phyloP scores from a whole-genome alignment of 2,329 filamentous ascomycete genomes.

The Apiospora pterosperma region DNA sequence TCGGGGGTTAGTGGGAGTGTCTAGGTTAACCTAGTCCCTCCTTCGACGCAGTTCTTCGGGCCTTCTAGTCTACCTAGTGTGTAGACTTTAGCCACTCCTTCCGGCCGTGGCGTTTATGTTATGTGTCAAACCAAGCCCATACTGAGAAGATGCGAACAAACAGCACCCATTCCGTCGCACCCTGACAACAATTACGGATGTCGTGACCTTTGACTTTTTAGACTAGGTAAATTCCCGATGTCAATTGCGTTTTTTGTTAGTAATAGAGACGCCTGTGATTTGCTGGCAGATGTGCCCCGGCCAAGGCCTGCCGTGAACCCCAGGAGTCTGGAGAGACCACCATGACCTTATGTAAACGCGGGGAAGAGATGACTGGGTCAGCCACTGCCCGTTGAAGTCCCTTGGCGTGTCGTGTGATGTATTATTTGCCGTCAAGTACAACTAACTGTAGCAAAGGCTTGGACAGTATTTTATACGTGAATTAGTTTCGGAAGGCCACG shows the following conservation, averaged over 20 bases:
- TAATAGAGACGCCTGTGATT: background rate
- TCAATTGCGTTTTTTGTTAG: background rate
- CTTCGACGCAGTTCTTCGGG: background rate
- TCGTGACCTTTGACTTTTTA: background rate
- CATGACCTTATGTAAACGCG: background rate
- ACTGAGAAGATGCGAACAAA: background rate
- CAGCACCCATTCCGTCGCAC: background rate
- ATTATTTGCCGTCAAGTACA: background rate
- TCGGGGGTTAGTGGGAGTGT: background rate
- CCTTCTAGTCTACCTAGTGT: background rate
- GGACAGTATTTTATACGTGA: background rate
- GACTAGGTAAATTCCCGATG: background rate
- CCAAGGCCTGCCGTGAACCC: background rate
- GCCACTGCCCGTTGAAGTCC: background rate
- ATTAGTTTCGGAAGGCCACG: background rate
- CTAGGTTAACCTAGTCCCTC: background rate
- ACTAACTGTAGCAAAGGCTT: background rate
- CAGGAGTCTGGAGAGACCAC: background rate
- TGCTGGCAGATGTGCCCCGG: background rate
- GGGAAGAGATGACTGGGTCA: constrained; percentile 1
- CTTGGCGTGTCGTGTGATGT: constrained; percentile 2
- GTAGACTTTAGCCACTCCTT: background rate
- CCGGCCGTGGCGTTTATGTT: background rate
- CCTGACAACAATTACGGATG: background rate
- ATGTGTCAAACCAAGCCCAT: background rate